Evolutionary conservation across 495 filamentous ascomycete species (phyloP), one percentile per base, ranked within the genome.

Genomic region (Penicillium longicatenatum): DNA sequence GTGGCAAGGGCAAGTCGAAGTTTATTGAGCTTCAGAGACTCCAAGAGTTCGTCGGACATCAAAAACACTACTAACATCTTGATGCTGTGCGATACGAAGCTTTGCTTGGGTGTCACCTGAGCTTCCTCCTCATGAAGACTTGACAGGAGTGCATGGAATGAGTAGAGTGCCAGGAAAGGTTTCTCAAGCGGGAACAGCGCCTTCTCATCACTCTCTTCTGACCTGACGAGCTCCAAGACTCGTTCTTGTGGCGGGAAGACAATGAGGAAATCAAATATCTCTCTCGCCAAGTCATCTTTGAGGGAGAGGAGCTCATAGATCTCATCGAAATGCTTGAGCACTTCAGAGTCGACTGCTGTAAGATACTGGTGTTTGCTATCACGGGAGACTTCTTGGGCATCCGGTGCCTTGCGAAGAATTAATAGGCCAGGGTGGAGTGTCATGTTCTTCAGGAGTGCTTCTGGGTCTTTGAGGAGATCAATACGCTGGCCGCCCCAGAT

Each of bases 291-390:
- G 42, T 79, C 80, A 57, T 91, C 89, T 42, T 90, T 82, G 68
- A 94, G 84, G 50, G 84, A 83, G 37, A 98, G 81, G 62, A 93
- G 86, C 17, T 84, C 82, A 78, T 93, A 96, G 9, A 98, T 73
- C 54, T 93, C 86, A 52, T 91, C 84, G 67, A 97, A 96, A 70
- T 96, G 90, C 54, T 87, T 84, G 54, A 96, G 72, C 20, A 98
- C 86, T 58, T 93, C 90, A 14, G 79, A 75, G 59, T 96, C 89
- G 8, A 93, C 78, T 12, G 76, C 72, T 26, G 75, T 78, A 22
- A 82, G 55, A 26, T 70, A 71, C 24, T 69, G 73, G 5, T 64
- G 58, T 45, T 66, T 71, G 39, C 62, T 69, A 30, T 57, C 47
- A 47, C 61, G 55, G 7, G 66, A 46, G 14, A 65, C 46, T 24